phyloP scores from a whole-genome alignment of 2,329 filamentous ascomycete species.

The Venturia nashicola region DNA sequence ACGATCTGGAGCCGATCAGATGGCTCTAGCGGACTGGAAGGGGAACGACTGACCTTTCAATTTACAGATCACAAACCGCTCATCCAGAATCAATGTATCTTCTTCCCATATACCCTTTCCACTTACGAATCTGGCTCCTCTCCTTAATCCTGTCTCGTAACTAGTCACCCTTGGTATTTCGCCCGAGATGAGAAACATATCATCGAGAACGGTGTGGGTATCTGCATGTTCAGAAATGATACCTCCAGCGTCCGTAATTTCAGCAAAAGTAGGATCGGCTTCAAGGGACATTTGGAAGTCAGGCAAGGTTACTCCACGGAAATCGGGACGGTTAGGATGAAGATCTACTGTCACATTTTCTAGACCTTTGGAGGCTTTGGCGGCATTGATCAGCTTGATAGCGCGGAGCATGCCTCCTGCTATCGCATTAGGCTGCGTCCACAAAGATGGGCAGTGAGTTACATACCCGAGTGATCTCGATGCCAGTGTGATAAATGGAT shows the following conservation, averaged over 20 bases:
- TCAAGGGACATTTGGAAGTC: slow-evolving; percentile 35
- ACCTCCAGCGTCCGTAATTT: slow-evolving; percentile 33
- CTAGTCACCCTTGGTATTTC: slow-evolving; percentile 37
- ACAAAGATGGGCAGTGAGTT: not conserved
- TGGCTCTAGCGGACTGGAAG: not conserved
- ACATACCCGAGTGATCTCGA: slow-evolving; percentile 37
- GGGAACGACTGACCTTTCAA: slow-evolving; percentile 30
- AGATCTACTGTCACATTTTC: slow-evolving; percentile 25
- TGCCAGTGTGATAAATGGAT: slow-evolving; percentile 44
- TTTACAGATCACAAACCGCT: slow-evolving; percentile 41
- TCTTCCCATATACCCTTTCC: slow-evolving; percentile 31
- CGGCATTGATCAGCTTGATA: slow-evolving; percentile 34
- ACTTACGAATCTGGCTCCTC: slow-evolving; percentile 32
- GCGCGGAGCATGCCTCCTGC: slow-evolving; percentile 38
- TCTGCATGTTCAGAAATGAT: slow-evolving; percentile 25
- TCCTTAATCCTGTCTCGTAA: slow-evolving; percentile 37
- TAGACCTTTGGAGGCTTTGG: slow-evolving; percentile 14
- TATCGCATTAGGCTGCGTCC: not conserved
- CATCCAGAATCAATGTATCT: slow-evolving; percentile 39
- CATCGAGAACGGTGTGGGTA: slow-evolving; percentile 35
- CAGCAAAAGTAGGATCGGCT: slow-evolving; percentile 39
- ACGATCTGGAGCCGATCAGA: slow-evolving; percentile 24
- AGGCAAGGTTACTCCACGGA: slow-evolving; percentile 33
- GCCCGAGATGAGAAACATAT: slow-evolving; percentile 41
- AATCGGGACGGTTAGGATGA: slow-evolving; percentile 40